Base-by-base conservation (phyloP, 2,329 filamentous ascomycete species). In the Pseudocercospora pini-densiflorae region DNA sequence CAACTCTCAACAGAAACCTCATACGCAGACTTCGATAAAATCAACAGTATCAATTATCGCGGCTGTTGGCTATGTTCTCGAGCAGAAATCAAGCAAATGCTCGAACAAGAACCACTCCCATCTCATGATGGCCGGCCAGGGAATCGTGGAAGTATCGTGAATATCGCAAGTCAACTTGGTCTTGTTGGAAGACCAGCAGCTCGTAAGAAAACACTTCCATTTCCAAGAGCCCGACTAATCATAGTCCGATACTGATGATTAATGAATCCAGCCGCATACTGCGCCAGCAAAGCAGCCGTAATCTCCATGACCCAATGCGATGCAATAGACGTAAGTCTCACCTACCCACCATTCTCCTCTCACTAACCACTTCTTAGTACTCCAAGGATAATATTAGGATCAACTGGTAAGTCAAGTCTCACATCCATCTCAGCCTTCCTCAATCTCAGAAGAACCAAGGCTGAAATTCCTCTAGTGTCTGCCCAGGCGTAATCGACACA, bases 261-360 rank as follows among this genome's bases (percentile, higher is more conserved):
- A 24, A 29, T 6, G 4, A 14, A n/a, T 10, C 33, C 40, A 83
- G 81, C 81, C 1, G 79, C 80, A 2, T 85, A 85, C 64, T 81
- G 78, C 63, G 81, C 81, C 1, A 80, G 79, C 5, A 84, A 84
- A 62, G 80, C 81, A 4, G 83, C 81, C 0, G 78, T 84, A 0
- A 79, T 83, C 7, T 78, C 78, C 43, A 74, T 84, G 75, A 84
- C 83, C 3, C 81, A 78, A 65, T 79, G 78, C 59, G 82, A 84
- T 75, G 82, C 82, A n/a, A 80, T 84, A 45, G 81, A 84, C 69
- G 81, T 82, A 61, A 68, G 77, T 72, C 24, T 19, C 21, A 12
- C 16, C 19, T 5, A 49, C 43, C n/a, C 23, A 40, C 43, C 55
- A 5, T 3, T 19, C 10, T 27, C 16, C 12, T 24, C 21, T 1